Conservation (phyloP, 1,284 basidiomycete species). For the Ceratobasidium sp. region DNA sequence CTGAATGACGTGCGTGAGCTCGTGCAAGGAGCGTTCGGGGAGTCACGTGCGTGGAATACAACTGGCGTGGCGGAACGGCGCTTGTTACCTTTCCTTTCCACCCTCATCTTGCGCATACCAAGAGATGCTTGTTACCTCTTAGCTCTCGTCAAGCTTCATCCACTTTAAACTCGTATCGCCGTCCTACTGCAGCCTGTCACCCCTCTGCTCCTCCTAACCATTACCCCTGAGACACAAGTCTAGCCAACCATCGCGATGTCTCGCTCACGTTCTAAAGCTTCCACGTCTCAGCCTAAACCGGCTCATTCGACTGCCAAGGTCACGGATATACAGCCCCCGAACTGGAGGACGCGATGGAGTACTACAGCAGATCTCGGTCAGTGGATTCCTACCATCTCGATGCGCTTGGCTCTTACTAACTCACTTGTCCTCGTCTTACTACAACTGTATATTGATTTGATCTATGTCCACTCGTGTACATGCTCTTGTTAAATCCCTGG, state of each 20-base stretch:
- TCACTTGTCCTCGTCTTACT: too few relatives aligned
- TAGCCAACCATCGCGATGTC: constrained; percentile 1
- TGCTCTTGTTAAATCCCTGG: too few relatives aligned
- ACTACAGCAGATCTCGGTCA: constrained; percentile 73
- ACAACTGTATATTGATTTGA: too few relatives aligned
- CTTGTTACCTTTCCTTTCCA: not conserved
- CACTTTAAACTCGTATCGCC: not conserved
- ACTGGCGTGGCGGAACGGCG: constrained; percentile 9
- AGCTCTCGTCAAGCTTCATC: not conserved
- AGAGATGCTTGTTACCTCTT: not conserved
- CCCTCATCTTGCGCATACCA: not conserved
- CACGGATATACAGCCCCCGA: constrained; percentile 47
- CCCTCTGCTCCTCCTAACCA: too few relatives aligned
- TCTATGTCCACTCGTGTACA: too few relatives aligned
- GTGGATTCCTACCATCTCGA: constrained; percentile 45
- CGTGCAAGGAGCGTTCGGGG: too few relatives aligned
- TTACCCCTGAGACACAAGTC: too few relatives aligned
- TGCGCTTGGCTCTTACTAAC: too few relatives aligned
- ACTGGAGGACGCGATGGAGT: constrained; percentile 48
- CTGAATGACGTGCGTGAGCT: not conserved
- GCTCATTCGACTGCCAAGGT: constrained; percentile 25
- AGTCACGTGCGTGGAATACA: not conserved
- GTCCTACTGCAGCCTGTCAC: too few relatives aligned
- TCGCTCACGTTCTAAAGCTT: not conserved
- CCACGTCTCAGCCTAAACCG: not conserved